Percentiles rank a stretch among this genome's conserved stretches.
Evolutionary conservation across 1,284 basidiomycete species (phyloP).

Genomic region (Volvariella volvacea): DNA sequence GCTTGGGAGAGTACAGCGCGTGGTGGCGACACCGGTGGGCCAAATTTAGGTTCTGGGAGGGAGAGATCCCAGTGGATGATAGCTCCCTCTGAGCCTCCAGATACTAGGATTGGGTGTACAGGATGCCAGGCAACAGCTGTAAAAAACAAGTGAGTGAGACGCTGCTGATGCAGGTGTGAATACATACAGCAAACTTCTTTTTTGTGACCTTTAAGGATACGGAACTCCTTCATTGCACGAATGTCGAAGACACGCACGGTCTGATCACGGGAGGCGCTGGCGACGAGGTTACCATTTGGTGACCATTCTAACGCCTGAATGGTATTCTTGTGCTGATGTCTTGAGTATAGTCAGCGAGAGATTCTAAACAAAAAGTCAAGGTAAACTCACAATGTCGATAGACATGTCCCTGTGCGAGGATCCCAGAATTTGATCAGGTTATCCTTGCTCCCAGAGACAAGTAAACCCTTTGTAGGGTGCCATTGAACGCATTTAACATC

Average conservation of each 20-base stretch:
- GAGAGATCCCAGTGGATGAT: conserved; percentile 91
- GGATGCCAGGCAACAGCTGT: conserved; percentile 94
- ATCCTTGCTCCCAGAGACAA: conserved; percentile 94
- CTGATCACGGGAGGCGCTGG: conserved; percentile 92
- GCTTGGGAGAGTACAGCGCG: conserved; percentile 84
- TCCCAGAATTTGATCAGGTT: conserved; percentile 99
- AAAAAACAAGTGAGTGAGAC: conserved; percentile 3
- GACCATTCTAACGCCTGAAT: conserved; percentile 92
- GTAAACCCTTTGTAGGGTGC: conserved; percentile 94
- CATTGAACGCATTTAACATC: conserved; percentile 98
- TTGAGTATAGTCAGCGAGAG: too few species aligned
- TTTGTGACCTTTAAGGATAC: conserved; percentile 88
- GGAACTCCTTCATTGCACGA: conserved; percentile 93
- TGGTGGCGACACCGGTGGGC: conserved; percentile 42
- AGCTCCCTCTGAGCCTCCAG: conserved; percentile 90
- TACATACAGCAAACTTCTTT: conserved; percentile 95
- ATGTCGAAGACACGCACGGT: conserved; percentile 97
- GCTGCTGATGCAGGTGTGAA: neutral
- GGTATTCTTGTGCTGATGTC: conserved; percentile 96
- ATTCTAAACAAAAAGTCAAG: neutral
- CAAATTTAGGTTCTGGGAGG: conserved; percentile 36
- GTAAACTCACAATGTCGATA: conserved; percentile 73
- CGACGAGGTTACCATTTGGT: conserved; percentile 88
- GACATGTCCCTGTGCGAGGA: conserved; percentile 80
- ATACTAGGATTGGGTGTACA: conserved; percentile 84